Evolutionary conservation across 768 basidiomycete genomes (phyloP).

Genomic region (Tricholoma bakamatsutake): DNA sequence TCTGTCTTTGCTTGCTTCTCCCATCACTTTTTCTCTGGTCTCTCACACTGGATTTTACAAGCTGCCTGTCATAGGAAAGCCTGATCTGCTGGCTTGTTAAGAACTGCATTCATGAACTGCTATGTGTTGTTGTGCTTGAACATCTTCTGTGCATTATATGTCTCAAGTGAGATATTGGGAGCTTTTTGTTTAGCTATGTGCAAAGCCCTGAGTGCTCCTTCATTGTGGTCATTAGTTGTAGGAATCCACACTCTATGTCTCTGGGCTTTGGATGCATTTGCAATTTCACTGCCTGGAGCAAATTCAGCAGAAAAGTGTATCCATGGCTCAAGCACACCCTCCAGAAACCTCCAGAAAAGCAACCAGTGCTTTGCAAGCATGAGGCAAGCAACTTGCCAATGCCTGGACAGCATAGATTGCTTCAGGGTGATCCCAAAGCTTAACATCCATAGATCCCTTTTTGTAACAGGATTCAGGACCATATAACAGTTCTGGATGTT

Average conservation of each 20-base stretch:
- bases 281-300: slow-evolving; percentile 22
- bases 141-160: slow-evolving; percentile 19
- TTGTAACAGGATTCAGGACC: slow-evolving; percentile 9
- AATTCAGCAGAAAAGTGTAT: slow-evolving; percentile 22
- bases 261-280: slow-evolving; percentile 15
- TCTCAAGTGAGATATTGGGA: slow-evolving; percentile 12
- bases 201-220: slow-evolving; percentile 20
- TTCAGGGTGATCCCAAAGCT: slow-evolving; percentile 17
- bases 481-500: slow-evolving; percentile 14
- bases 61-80: no score
- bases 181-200: slow-evolving; percentile 9
- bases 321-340: slow-evolving; percentile 22
- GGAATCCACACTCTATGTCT: slow-evolving; percentile 19
- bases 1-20: no score
- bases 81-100: not conserved
- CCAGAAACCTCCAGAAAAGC: slow-evolving; percentile 24
- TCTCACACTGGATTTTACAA: no score
- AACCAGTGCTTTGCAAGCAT: slow-evolving; percentile 10
- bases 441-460: slow-evolving; percentile 18
- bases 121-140: slow-evolving; percentile 12
- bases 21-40: no score
- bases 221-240: slow-evolving; percentile 24
- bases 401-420: slow-evolving; percentile 13
- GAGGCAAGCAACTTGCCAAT: slow-evolving; percentile 9
- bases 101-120: slow-evolving; percentile 16